Conservation (phyloP, 176 grass and related monocot species). For the Pontederia paniculata region DNA sequence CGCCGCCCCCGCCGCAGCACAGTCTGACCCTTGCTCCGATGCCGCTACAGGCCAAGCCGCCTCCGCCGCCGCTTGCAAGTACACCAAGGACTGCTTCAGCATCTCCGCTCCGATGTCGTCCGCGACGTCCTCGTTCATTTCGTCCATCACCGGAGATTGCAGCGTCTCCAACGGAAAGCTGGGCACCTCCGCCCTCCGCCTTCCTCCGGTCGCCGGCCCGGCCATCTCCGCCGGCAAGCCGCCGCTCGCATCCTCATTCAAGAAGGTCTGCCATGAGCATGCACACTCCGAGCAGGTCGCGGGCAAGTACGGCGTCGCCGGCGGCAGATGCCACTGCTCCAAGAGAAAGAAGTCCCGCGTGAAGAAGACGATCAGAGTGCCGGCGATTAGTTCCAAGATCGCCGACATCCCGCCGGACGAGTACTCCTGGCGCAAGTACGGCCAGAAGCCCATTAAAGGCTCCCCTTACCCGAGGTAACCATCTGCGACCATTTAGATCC, state of each 20-base stretch:
- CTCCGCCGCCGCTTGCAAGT: neutral
- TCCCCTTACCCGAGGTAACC: slow-evolving; percentile 11
- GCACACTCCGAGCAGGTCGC: slow-evolving; percentile 3
- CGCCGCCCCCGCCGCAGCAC: neutral
- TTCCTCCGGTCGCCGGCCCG: neutral
- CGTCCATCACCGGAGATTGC: slow-evolving; percentile 14
- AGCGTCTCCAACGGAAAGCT: slow-evolving; percentile 15
- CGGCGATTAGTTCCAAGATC: slow-evolving; percentile 11
- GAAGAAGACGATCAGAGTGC: slow-evolving; percentile 11
- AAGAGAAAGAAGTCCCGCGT: slow-evolving; percentile 17
- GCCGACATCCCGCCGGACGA: slow-evolving; percentile 24
- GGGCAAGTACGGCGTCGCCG: slow-evolving; percentile 2
- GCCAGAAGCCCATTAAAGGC: slow-evolving; percentile 20
- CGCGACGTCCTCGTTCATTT: slow-evolving; percentile 14
- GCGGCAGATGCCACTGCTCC: slow-evolving; percentile 19
- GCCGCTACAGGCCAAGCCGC: slow-evolving; percentile 7
- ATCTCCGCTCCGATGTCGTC: slow-evolving; percentile 11
- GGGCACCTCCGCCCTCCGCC: neutral
- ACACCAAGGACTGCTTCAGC: slow-evolving; percentile 12
- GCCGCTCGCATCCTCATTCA: slow-evolving; percentile 8
- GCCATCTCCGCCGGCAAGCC: slow-evolving; percentile 5
- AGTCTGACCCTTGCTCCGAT: slow-evolving; percentile 1
- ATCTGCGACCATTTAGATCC: neutral
- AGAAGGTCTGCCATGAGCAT: slow-evolving; percentile 8
- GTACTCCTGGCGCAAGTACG: slow-evolving; percentile 21